Base-by-base conservation (phyloP, 1,284 basidiomycete genomes). In the Marasmius fiardii region DNA sequence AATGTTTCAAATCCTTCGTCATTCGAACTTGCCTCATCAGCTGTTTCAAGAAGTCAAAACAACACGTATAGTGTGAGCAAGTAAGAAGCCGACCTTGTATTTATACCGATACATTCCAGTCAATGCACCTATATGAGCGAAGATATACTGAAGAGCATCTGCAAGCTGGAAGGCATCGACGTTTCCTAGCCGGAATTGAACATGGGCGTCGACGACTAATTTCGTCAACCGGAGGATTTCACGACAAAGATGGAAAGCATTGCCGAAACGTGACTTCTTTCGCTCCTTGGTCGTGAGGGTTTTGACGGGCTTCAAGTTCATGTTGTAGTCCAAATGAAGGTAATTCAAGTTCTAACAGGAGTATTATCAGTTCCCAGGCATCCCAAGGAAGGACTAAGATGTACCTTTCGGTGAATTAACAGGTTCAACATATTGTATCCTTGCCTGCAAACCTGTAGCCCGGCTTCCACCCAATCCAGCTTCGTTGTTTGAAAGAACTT, bases 41-140 rank as follows among this genome's bases (percentile, higher is more conserved):
- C 88, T 88, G 63, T 39, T 60, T 18, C 51, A 35, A 39, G 34
- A n/a, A 8, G 5, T 50, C 61, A 23, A 65, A 51, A 45, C 24
- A 51, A 34, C n/a, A 23, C 37, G 7, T 48, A 52, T 20, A 35
- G 20, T 23, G 49, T 12, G 50, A 35, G 11, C 39, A 45, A 23
- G 44, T 8, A 8, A 14, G 16, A 34, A 24, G 66, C 77, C 6
- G 54, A 86, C 87, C 84, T 98, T 98, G 80, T 98, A 98, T 80
- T 98, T 99, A 81, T 98, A 94, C 49, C 97, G 86, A 74, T 99
- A 99, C 93, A 98, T 98, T 66, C 97, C 97, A 6, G 97, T 99
- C 58, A 99, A 78, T 33, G 97, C 96, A 67, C 96, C 97, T 59
- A 99, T 93, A 69, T 99, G 97, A 8, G 87, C 92, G 68, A 99